Percentiles rank a stretch among this genome's conserved stretches.
phyloP scores from a whole-genome alignment of 2,329 filamentous ascomycete species.

The Byssothecium circinans region DNA sequence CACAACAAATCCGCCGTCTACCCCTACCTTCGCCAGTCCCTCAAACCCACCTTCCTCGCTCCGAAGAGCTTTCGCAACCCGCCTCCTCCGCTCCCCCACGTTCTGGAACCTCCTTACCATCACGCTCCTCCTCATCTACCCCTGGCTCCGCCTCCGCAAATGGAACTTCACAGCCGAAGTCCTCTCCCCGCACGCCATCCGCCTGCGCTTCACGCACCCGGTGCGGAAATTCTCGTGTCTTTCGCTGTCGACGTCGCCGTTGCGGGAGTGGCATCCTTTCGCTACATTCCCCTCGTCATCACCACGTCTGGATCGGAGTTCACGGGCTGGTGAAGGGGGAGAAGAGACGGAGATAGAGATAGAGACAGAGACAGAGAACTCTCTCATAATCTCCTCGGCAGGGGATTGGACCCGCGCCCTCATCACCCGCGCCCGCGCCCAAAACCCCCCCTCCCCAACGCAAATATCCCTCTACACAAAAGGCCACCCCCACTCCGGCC shows the following conservation, averaged over 20 bases:
- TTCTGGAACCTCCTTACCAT: constrained; percentile 70
- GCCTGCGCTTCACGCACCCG: constrained; percentile 55
- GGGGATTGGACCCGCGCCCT: constrained; percentile 38
- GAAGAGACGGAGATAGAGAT: background rate
- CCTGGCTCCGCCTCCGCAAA: constrained; percentile 72
- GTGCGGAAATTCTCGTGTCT: constrained; percentile 38
- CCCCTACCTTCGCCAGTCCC: background rate
- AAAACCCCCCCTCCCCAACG: background rate
- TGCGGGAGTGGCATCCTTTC: constrained; percentile 43
- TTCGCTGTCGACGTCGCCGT: constrained; percentile 30
- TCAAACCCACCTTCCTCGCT: too few relatives aligned
- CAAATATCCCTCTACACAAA: constrained; percentile 31
- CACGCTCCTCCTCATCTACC: constrained; percentile 67
- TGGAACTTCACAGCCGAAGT: constrained; percentile 66
- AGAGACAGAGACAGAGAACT: too few relatives aligned
- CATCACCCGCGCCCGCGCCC: constrained; percentile 12
- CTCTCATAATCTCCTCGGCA: constrained; percentile 38
- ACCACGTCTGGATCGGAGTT: too few relatives aligned
- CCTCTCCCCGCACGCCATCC: constrained; percentile 72
- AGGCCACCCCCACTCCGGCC: constrained; percentile 31
- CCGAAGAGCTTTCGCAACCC: too few relatives aligned
- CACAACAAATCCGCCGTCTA: background rate
- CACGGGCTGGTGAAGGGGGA: too few relatives aligned
- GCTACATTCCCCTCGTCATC: constrained; percentile 36
- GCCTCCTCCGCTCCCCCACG: constrained; percentile 19